phyloP scores from a whole-genome alignment of 75 land plant genomes.

The Sequoia sempervirens region DNA sequence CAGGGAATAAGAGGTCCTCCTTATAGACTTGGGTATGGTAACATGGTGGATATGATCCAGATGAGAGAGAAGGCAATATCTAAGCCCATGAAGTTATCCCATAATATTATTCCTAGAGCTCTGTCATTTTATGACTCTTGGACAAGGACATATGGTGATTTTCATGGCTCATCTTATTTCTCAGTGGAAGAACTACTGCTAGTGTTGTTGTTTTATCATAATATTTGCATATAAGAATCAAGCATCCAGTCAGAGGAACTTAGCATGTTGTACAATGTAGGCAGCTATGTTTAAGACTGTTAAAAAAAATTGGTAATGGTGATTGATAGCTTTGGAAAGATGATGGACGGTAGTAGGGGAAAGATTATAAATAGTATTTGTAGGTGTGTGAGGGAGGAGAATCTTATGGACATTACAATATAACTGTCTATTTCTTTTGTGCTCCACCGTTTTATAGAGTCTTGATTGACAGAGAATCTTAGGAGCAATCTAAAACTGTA shows the following conservation, averaged over 20 bases:
- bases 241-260: background rate
- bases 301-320: background rate
- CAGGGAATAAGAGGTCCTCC: conserved; percentile 41
- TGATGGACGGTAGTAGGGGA: background rate
- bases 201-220: background rate
- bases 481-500: background rate
- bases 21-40: conserved; percentile 11
- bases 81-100: conserved; percentile 22
- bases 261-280: background rate
- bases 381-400: background rate
- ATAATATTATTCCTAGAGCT: conserved; percentile 34
- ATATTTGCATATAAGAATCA: background rate
- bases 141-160: conserved; percentile 28
- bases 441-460: no score
- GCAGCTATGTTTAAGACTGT: background rate
- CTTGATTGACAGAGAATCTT: background rate
- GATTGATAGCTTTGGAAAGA: background rate
- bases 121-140: conserved; percentile 13
- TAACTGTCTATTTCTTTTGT: background rate
- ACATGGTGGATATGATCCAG: conserved; percentile 5
- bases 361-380: background rate
- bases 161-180: background rate
- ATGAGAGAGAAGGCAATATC: conserved; percentile 11
- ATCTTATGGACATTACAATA: background rate
- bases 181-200: background rate